Percentiles rank a stretch among this genome's conserved stretches.
Evolutionary conservation across 1,284 basidiomycete species (phyloP).

Genomic region (Sporisorium exsertum): DNA sequence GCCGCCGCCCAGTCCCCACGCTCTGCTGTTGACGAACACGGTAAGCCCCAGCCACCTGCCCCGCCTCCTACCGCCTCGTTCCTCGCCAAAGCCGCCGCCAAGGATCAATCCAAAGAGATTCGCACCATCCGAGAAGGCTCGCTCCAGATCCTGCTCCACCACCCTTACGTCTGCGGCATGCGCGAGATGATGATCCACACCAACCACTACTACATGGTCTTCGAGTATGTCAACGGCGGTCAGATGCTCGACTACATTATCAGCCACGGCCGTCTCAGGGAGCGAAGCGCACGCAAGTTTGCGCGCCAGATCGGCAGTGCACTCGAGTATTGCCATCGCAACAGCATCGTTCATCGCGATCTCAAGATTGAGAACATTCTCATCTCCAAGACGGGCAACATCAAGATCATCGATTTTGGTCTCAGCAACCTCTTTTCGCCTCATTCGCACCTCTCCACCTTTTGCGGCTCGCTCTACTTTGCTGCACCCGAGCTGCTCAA

Average conservation of each 20-base stretch:
- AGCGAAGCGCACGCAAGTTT: constrained; percentile 95
- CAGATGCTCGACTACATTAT: constrained; percentile 99
- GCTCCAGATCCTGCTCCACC: constrained; percentile 90
- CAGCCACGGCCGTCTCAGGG: constrained; percentile 92
- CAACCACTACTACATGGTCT: constrained; percentile 97
- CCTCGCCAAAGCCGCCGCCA: constrained; percentile 70
- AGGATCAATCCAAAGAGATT: constrained; percentile 95
- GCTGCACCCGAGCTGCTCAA: constrained; percentile 96
- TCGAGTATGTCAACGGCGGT: constrained; percentile 97
- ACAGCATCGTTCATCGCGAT: constrained; percentile 96
- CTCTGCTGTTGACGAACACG: constrained; percentile 70
- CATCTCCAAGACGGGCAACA: constrained; percentile 97
- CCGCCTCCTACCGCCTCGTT: constrained; percentile 54
- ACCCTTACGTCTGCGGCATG: constrained; percentile 99
- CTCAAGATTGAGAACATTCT: constrained; percentile 99
- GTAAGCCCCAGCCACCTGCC: constrained; percentile 59
- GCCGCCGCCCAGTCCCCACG: constrained; percentile 70
- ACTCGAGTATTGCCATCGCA: constrained; percentile 95
- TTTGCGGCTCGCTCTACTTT: constrained; percentile 97
- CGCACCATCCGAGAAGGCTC: constrained; percentile 95
- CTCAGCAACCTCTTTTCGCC: constrained; percentile 97
- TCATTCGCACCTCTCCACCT: constrained; percentile 84
- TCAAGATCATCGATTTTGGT: constrained; percentile 99
- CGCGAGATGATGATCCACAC: constrained; percentile 80
- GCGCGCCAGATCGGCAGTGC: constrained; percentile 96